Base-by-base conservation (phyloP, 1,284 basidiomycete species). In the Ceratobasidium sp. region DNA sequence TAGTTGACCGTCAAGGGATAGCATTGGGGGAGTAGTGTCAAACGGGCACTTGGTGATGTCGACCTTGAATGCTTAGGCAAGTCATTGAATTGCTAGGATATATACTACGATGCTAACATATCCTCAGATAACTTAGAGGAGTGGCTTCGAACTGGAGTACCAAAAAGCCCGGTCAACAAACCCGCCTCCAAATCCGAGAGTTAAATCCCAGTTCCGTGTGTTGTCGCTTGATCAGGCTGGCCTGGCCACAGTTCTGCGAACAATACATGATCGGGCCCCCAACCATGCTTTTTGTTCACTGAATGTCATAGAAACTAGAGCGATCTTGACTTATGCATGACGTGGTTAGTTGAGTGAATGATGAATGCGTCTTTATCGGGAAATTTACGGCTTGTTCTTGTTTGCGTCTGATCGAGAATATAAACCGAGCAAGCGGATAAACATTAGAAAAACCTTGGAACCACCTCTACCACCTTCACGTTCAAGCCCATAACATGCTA, bases 11-110 rank as follows among this genome's bases (percentile, higher is more conserved):
- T 17, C 0, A 53, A 45, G 11, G 69, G 76, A 20, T 28, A 80
- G 78, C 80, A 80, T 53, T 79, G 77, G 77, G 77, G 74, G 5
- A 76, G 77, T 17, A 74, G 58, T n/a, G 78, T 78, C 0, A 79
- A 71, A 31, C 65, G 76, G n/a, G 73, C 63, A 28, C 56, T 76
- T 33, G 28, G 51, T 45, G 79, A 80, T 39, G 66, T 74, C 13
- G 77, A 80, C 61, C 60, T 73, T 35, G 80, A 80, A 63, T 69
- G 77, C 58, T 54, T 78, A 13, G 77, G 75, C 65, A 76, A 45
- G 71, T 74, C 33, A 15, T 11, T 5, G 39, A 42, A 35, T 61
- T 61, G n/a, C 23, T n/a, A 3, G 42, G 56, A 11, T 61, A 2
- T 20, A 7, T 56, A 7, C 17, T 31, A n/a, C 26, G n/a, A 8